Percentiles rank a stretch among this genome's conserved stretches.
Conservation (phyloP, 331 rosid species). For the Malus hybrid region DNA sequence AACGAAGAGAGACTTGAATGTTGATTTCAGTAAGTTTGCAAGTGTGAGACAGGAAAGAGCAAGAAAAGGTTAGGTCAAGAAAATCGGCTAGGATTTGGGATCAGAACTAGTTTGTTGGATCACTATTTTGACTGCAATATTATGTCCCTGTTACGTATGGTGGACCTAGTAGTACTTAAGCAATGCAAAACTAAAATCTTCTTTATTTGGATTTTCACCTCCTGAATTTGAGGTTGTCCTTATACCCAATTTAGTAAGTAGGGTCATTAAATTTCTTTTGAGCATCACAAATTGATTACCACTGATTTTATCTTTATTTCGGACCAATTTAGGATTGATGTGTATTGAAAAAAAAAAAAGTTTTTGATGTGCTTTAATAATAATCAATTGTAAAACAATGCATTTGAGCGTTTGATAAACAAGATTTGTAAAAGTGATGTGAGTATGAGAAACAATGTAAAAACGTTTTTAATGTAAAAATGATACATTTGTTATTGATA, state of each 20-base stretch:
- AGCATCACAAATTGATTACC: background rate
- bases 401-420: too few species aligned
- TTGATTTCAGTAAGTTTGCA: too few species aligned
- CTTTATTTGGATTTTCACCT: background rate
- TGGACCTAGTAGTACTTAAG: background rate
- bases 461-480: too few species aligned
- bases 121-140: background rate
- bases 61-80: background rate
- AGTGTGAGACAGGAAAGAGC: background rate
- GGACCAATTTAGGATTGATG: too few species aligned
- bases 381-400: too few species aligned
- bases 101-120: slow-evolving; percentile 4
- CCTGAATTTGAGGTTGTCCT: background rate
- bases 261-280: background rate
- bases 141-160: background rate
- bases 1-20: too few species aligned
- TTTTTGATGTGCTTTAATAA: too few species aligned
- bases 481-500: too few species aligned
- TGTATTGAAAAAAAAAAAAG: too few species aligned
- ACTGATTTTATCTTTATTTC: too few species aligned
- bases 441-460: too few species aligned
- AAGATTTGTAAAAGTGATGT: too few species aligned
- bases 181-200: background rate
- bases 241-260: background rate
- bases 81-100: slow-evolving; percentile 3